phyloP scores from a whole-genome alignment of 2,329 filamentous ascomycete genomes.

The Amauroascus verrucosus region DNA sequence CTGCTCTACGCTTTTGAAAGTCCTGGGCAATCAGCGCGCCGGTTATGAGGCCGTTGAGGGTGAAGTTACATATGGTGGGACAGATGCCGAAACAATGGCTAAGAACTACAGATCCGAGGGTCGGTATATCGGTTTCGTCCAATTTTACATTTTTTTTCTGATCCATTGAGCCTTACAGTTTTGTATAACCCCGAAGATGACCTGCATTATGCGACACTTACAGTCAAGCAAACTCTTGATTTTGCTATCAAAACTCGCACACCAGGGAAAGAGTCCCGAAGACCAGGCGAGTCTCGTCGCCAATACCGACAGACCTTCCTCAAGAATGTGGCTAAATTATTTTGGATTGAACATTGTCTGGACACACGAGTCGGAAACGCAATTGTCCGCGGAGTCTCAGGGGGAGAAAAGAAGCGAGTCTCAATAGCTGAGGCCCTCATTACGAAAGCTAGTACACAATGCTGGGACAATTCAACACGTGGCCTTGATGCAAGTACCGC shows the following conservation, averaged over 20 bases:
- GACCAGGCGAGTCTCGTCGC: constrained; percentile 51
- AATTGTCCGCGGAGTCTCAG: constrained; percentile 59
- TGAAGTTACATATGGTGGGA: constrained; percentile 46
- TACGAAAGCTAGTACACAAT: constrained; percentile 54
- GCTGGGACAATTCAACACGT: constrained; percentile 67
- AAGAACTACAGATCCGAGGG: constrained; percentile 40
- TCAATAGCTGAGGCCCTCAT: constrained; percentile 70
- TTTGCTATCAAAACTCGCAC: constrained; percentile 63
- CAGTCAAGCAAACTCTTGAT: constrained; percentile 60
- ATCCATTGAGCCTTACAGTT: constrained; percentile 32
- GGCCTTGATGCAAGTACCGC: constrained; percentile 66
- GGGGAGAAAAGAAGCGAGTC: constrained; percentile 67
- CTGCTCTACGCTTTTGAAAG: constrained; percentile 79
- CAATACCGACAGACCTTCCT: constrained; percentile 55
- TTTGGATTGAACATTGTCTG: constrained; percentile 61
- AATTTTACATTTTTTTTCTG: constrained; percentile 15
- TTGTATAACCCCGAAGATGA: constrained; percentile 72
- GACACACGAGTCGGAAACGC: constrained; percentile 67
- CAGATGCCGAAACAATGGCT: constrained; percentile 41
- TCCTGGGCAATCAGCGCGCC: constrained; percentile 56
- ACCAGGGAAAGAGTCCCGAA: constrained; percentile 50
- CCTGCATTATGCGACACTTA: constrained; percentile 67
- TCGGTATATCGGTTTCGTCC: constrained; percentile 7
- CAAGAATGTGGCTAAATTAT: constrained; percentile 58
- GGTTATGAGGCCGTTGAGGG: constrained; percentile 53